phyloP scores from a whole-genome alignment of 257 asterid species.

The Solanum sejunctum region DNA sequence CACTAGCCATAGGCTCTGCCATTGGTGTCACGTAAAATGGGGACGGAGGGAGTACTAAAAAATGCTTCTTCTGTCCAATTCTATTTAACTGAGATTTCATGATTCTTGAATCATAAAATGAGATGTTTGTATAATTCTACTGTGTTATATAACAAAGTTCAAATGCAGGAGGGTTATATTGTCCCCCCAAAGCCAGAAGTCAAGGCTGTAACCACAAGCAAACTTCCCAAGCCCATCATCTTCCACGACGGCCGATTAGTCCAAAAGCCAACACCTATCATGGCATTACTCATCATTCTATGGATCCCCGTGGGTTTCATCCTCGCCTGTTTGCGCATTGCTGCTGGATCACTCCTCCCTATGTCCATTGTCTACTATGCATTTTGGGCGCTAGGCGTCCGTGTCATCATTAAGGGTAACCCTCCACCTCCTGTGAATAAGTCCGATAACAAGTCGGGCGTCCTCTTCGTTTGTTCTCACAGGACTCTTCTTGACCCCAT shows the following conservation, averaged over 20 bases:
- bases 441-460: conserved; percentile 29
- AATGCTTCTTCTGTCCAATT: no score
- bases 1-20: no score
- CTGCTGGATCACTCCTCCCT: conserved; percentile 51
- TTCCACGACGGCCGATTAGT: conserved; percentile 62
- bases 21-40: no score
- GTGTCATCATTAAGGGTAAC: conserved; percentile 38
- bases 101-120: no score
- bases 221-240: conserved; percentile 45
- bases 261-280: conserved; percentile 39
- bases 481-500: conserved; percentile 52
- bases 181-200: conserved; percentile 41
- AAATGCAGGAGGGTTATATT: conserved; percentile 35
- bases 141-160: neutral
- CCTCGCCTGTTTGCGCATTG: conserved; percentile 41
- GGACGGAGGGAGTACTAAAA: no score
- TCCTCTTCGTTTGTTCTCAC: conserved; percentile 55
- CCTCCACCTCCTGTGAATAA: conserved; percentile 33
- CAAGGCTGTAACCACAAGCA: conserved; percentile 29
- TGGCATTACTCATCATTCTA: conserved; percentile 31
- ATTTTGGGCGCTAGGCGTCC: conserved; percentile 45
- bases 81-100: no score
- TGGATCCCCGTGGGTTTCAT: conserved; percentile 55
- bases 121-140: no score
- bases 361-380: conserved; percentile 44